Base-by-base conservation (phyloP, 176 grass and related monocot species). In the Guadua angustifolia region DNA sequence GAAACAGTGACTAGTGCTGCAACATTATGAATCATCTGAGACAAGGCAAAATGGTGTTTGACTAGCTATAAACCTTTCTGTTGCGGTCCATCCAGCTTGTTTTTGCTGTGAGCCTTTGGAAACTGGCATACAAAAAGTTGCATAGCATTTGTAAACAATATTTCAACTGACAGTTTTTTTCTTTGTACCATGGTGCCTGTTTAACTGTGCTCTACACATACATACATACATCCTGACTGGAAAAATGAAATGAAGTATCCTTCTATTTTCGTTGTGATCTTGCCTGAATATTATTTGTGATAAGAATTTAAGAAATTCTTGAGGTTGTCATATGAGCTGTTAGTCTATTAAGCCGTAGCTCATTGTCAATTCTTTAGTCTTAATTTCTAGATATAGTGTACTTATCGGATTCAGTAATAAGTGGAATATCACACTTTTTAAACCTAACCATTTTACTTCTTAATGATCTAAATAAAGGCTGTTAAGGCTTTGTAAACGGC, bases 31-130 rank as follows among this genome's bases (percentile, higher is more conserved):
- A 70, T 85, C 32, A 77, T 13, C 36, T 69, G 52, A 70, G 38
- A 51, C 21, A 69, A 66, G 18, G 12, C 46, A 24, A 46, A 33
- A 18, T 69, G 5, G 13, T 46, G 22, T 45, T 75, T 68, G 26
- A 81, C 5, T 38, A 5, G 59, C 19, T 53, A 29, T 18, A 58
- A 74, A 67, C 69, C 43, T 82, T 80, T 47, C 46, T 60, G 19
- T 40, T 60, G 25, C 13, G 51, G 61, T 68, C 53, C 35, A 52
- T 56, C n/a, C 5, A 56, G 11, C 33, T 52, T 66, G 50, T 69
- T 55, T 22, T 40, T 57, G 18, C 5, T 0, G 7, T 83, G 50
- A 25, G 0, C 35, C 19, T 69, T 69, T 69, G 47, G 38, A 25
- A 66, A 46, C 18, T 85, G n/a, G 29, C 38, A n/a, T 75, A 69